phyloP scores from a whole-genome alignment of 345 rosid genomes.

The Linum trigynum region DNA sequence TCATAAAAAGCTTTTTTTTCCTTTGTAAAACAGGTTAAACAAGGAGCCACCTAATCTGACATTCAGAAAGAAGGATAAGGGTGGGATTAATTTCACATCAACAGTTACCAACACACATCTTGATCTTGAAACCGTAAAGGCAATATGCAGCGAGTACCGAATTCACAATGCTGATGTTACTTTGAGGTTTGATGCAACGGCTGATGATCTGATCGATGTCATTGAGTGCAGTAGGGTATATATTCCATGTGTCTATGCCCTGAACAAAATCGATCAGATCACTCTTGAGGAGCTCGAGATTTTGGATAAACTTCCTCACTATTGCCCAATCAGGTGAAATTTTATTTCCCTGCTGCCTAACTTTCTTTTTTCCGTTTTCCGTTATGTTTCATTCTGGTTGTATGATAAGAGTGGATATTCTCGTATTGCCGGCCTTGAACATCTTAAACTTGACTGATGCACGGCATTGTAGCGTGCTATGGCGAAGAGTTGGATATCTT shows the following conservation, averaged over 20 bases:
- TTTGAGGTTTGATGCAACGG: constrained; percentile 84
- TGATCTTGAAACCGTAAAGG: constrained; percentile 92
- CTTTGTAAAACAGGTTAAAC: constrained; percentile 57
- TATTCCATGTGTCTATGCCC: constrained; percentile 87
- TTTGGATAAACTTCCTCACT: constrained; percentile 95
- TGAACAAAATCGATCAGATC: constrained; percentile 96
- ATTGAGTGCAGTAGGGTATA: constrained; percentile 95
- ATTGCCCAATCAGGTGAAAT: constrained; percentile 79
- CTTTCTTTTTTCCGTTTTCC: no score
- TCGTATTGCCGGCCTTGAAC: no score
- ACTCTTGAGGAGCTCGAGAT: constrained; percentile 91
- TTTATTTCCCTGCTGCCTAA: not conserved
- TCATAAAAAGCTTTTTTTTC: constrained; percentile 1
- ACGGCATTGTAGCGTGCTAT: no score
- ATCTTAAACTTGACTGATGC: no score
- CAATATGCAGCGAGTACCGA: constrained; percentile 93
- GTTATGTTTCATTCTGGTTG: no score
- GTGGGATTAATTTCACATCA: constrained; percentile 86
- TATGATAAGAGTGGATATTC: no score
- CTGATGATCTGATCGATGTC: constrained; percentile 97
- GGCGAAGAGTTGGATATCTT: no score
- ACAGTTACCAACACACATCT: constrained; percentile 77
- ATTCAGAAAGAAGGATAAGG: constrained; percentile 97
- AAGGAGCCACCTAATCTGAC: constrained; percentile 97
- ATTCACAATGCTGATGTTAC: constrained; percentile 96